Conservation (phyloP, 2,329 filamentous ascomycete genomes). For the Sarocladiaceae sp. region DNA sequence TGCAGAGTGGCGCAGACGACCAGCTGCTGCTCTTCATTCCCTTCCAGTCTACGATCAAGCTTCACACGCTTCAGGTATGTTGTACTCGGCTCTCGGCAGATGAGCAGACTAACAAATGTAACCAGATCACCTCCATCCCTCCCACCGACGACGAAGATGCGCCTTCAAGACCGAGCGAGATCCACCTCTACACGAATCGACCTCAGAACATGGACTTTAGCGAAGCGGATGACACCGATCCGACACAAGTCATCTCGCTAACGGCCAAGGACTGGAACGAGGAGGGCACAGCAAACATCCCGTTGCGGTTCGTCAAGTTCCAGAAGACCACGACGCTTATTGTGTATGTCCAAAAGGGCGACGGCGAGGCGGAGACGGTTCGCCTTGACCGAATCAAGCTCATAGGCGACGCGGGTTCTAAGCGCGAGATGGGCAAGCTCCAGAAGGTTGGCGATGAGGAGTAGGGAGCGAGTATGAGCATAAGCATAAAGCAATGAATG, state of each 20-base stretch:
- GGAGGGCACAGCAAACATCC: slow-evolving; percentile 67
- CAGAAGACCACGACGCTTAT: slow-evolving; percentile 87
- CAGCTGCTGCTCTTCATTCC: slow-evolving; percentile 92
- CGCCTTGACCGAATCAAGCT: slow-evolving; percentile 75
- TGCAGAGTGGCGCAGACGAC: slow-evolving; percentile 95
- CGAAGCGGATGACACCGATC: slow-evolving; percentile 81
- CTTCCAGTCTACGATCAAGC: slow-evolving; percentile 82
- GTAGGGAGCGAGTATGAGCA: not conserved
- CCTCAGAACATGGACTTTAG: slow-evolving; percentile 91
- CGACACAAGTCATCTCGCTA: slow-evolving; percentile 77
- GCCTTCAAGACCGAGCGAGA: slow-evolving; percentile 74
- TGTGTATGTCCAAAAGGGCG: slow-evolving; percentile 83
- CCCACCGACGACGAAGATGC: slow-evolving; percentile 66
- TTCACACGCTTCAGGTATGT: slow-evolving; percentile 71
- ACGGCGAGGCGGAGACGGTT: slow-evolving; percentile 78
- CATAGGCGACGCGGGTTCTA: slow-evolving; percentile 86
- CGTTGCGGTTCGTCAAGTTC: slow-evolving; percentile 92
- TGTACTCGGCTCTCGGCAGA: not conserved
- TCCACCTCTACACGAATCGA: slow-evolving; percentile 85
- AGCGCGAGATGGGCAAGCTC: slow-evolving; percentile 88
- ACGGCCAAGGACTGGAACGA: slow-evolving; percentile 75
- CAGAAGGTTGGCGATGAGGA: slow-evolving; percentile 82
- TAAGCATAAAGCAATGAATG: not conserved
- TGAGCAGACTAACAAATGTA: slow-evolving; percentile 15
- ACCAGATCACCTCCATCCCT: slow-evolving; percentile 78